Evolutionary conservation across 2,329 filamentous ascomycete species (phyloP).

Genomic region (Lachnellula arida): DNA sequence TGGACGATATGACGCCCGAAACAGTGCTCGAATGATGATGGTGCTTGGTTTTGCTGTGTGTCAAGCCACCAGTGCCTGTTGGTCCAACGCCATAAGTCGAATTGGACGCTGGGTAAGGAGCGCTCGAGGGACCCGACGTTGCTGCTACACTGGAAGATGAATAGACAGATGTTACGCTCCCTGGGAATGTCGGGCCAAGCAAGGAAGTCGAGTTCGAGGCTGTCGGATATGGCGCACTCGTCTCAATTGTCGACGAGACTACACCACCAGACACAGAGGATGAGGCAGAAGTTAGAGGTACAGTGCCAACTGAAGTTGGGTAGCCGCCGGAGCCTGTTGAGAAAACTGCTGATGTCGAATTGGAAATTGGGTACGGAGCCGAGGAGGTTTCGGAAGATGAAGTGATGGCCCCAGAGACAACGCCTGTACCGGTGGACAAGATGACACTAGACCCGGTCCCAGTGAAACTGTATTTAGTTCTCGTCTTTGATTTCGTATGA

Average conservation of each 20-base stretch:
- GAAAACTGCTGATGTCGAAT: not conserved
- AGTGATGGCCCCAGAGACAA: not conserved
- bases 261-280: slow-evolving; percentile 8
- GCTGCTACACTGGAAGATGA: too few relatives aligned
- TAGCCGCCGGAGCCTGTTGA: not conserved
- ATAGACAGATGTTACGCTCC: not conserved
- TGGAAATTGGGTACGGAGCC: slow-evolving; percentile 7
- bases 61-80: too few relatives aligned
- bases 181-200: slow-evolving; percentile 4
- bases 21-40: too few relatives aligned
- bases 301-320: not conserved
- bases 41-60: too few relatives aligned
- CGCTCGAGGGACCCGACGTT: too few relatives aligned
- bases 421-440: not conserved
- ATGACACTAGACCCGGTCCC: not conserved
- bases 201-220: not conserved
- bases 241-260: slow-evolving; percentile 1
- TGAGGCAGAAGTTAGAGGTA: not conserved
- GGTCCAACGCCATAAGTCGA: too few relatives aligned
- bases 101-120: too few relatives aligned
- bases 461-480: not conserved
- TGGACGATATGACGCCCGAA: too few relatives aligned
- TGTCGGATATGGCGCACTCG: slow-evolving; percentile 10
- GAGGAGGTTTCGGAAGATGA: not conserved
- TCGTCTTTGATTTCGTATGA: not conserved